A percentile compares a stretch with the other conserved stretches of the same genome.
Evolutionary conservation across 2,329 filamentous ascomycete species (phyloP).

Genomic region (Claviceps humidiphila): DNA sequence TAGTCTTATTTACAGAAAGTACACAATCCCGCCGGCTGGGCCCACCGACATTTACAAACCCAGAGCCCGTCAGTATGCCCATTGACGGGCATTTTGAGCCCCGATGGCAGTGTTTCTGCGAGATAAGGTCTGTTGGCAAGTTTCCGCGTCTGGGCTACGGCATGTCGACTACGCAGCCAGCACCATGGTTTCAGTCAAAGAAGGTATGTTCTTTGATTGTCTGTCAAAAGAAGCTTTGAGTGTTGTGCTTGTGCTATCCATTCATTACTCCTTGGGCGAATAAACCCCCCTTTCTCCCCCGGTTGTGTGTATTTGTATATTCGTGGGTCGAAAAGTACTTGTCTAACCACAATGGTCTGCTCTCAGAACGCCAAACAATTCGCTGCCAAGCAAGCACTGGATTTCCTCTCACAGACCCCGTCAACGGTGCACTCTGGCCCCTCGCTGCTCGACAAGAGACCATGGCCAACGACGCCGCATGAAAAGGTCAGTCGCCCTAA

Average conservation of each 20-base stretch:
- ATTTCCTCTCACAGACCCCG: slow-evolving; percentile 21
- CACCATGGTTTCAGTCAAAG: slow-evolving; percentile 30
- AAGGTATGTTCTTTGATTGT: slow-evolving; percentile 21
- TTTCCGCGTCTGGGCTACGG: slow-evolving; percentile 23
- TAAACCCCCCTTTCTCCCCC: not conserved
- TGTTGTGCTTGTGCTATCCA: not conserved
- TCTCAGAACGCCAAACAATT: slow-evolving; percentile 35
- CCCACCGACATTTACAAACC: slow-evolving; percentile 8
- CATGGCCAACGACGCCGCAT: not conserved
- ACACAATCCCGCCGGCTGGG: slow-evolving; percentile 7
- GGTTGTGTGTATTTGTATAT: not conserved
- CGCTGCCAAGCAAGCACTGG: slow-evolving; percentile 34
- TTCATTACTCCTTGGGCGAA: not conserved
- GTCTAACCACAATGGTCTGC: not conserved
- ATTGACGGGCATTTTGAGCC: slow-evolving; percentile 10
- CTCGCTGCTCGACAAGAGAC: not conserved
- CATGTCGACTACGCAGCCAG: slow-evolving; percentile 11
- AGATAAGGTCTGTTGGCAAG: slow-evolving; percentile 9
- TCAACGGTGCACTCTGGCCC: not conserved
- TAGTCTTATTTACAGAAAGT: not conserved
- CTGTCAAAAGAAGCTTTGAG: not conserved
- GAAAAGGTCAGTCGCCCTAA: not conserved
- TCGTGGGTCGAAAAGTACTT: not conserved
- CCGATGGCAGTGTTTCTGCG: slow-evolving; percentile 16
- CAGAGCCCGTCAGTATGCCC: slow-evolving; percentile 10